Evolutionary conservation across 306 rosid species (phyloP).

Genomic region (Trichosanthes cucumerina): DNA sequence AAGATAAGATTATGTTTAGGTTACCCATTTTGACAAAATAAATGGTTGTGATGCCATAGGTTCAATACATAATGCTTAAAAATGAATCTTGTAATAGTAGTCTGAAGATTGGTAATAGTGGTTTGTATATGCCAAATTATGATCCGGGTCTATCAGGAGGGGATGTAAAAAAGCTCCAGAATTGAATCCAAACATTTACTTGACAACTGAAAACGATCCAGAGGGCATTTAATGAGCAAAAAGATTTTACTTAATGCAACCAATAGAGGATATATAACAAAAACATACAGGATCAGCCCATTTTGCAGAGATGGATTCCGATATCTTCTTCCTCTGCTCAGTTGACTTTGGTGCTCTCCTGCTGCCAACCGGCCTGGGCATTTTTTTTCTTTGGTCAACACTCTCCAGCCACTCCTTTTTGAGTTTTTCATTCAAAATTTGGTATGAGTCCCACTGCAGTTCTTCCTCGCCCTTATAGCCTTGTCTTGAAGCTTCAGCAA

Average conservation of each 20-base stretch:
- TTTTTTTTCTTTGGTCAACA: conserved; percentile 45
- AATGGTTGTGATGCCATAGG: background rate
- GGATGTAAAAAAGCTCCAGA: background rate
- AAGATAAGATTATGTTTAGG: background rate
- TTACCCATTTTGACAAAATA: background rate
- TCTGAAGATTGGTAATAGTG: background rate
- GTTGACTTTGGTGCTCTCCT: conserved; percentile 77
- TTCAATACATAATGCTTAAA: background rate
- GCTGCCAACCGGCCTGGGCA: conserved; percentile 34
- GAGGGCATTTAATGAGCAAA: background rate
- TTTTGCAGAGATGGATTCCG: conserved; percentile 85
- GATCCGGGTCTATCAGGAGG: background rate
- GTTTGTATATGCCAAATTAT: background rate
- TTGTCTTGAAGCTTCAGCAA: conserved; percentile 71
- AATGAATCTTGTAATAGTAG: background rate
- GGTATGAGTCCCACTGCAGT: conserved; percentile 80
- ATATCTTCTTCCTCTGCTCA: conserved; percentile 79
- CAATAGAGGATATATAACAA: conserved; percentile 9
- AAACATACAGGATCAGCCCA: conserved; percentile 86
- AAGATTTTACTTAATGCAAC: background rate
- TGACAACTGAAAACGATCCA: background rate
- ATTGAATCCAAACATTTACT: background rate
- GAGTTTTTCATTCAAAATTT: conserved; percentile 39
- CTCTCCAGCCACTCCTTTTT: conserved; percentile 50
- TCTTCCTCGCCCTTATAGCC: conserved; percentile 62